Evolutionary conservation across 2,329 filamentous ascomycete genomes (phyloP).

Genomic region (Fusarium aywerte): DNA sequence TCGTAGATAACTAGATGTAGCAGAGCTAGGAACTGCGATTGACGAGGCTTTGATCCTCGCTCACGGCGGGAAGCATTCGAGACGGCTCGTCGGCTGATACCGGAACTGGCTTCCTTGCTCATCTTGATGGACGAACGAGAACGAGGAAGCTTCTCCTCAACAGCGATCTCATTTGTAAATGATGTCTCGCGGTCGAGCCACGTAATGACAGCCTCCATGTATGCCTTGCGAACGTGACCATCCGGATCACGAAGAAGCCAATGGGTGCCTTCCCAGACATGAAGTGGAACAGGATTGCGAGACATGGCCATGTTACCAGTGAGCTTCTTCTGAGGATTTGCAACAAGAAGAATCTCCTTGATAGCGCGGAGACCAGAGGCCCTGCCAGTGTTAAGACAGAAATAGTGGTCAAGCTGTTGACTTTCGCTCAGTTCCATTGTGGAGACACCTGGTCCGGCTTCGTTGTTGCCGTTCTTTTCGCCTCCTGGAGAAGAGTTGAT

Average conservation of each 20-base stretch:
- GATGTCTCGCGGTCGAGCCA: slow-evolving; percentile 88
- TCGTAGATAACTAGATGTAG: slow-evolving; percentile 92
- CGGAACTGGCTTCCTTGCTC: slow-evolving; percentile 53
- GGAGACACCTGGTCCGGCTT: slow-evolving; percentile 51
- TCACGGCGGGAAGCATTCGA: slow-evolving; percentile 74
- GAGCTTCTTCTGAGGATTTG: slow-evolving; percentile 73
- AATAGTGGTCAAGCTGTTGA: slow-evolving; percentile 62
- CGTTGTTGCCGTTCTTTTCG: slow-evolving; percentile 57
- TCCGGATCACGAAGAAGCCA: slow-evolving; percentile 88
- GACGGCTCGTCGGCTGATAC: slow-evolving; percentile 69
- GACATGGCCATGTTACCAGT: slow-evolving; percentile 71
- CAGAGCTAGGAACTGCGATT: slow-evolving; percentile 80
- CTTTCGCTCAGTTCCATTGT: slow-evolving; percentile 56
- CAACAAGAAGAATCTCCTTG: slow-evolving; percentile 83
- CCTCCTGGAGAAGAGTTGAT: slow-evolving; percentile 56
- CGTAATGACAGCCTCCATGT: slow-evolving; percentile 82
- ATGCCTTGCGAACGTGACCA: slow-evolving; percentile 82
- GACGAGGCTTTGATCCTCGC: slow-evolving; percentile 60
- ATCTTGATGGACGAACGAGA: slow-evolving; percentile 58
- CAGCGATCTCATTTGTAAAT: slow-evolving; percentile 69
- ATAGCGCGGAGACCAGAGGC: slow-evolving; percentile 79
- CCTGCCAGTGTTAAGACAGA: slow-evolving; percentile 66
- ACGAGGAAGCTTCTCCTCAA: slow-evolving; percentile 63
- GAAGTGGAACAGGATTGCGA: slow-evolving; percentile 78
- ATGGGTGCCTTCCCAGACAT: slow-evolving; percentile 96